Percentiles rank a stretch among this genome's conserved stretches.
These are phyloP conservation scores for Leucaena leucocephala DNA, from an alignment of 306 rosid genomes.

Conservation along the genomic window DNA sequence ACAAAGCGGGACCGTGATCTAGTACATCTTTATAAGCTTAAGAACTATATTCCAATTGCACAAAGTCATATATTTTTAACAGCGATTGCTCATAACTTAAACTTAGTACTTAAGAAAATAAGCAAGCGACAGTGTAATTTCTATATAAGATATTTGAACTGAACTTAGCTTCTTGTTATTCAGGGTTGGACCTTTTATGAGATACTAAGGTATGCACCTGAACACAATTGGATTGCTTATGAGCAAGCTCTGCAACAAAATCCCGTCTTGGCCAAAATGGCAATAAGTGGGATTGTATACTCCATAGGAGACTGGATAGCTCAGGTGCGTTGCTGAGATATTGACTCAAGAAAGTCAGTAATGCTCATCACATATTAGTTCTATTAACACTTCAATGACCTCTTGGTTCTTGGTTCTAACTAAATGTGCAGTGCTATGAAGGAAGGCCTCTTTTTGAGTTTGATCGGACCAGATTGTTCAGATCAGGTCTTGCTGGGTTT, in stretches of 20 bases:
- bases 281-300: constrained; percentile 84
- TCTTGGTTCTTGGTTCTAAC: constrained; percentile 22
- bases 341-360: constrained; percentile 17
- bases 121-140: constrained; percentile 12
- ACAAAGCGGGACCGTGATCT: constrained; percentile 8
- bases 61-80: background rate
- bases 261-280: constrained; percentile 94
- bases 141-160: background rate
- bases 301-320: constrained; percentile 97
- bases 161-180: constrained; percentile 33
- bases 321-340: constrained; percentile 58
- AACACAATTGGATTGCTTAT: constrained; percentile 95
- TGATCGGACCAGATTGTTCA: constrained; percentile 69
- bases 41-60: background rate
- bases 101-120: background rate
- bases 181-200: constrained; percentile 98
- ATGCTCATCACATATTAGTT: constrained; percentile 10
- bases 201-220: constrained; percentile 88
- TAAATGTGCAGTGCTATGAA: constrained; percentile 73
- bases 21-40: background rate
- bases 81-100: background rate
- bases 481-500: constrained; percentile 96
- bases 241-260: constrained; percentile 85
- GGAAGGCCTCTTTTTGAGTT: constrained; percentile 88
- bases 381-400: constrained; percentile 3